Evolutionary conservation across 2,329 filamentous ascomycete genomes (phyloP), one percentile per base, ranked within the genome.

Genomic region (Fusarium sp.): DNA sequence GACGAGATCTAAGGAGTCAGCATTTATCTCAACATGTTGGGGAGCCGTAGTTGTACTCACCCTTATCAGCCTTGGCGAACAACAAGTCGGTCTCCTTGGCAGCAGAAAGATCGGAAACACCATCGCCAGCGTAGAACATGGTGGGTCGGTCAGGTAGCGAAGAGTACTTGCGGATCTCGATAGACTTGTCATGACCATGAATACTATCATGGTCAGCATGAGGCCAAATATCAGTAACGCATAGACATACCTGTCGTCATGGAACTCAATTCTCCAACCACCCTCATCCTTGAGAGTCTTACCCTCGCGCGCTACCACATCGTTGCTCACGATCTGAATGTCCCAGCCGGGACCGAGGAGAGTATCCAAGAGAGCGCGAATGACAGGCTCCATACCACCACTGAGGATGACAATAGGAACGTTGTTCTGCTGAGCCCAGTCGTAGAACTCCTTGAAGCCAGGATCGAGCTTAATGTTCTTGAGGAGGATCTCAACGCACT

Each of bases 181-280:
- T 85, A 27, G 91, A 95, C 88, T 99, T 99, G 86, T 99, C 95
- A 79, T 99, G 96, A n/a, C 96, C 96, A 76, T 97, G 97, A 63
- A 90, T 87, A 77, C 92, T 93, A 68, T 63, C 12, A 24, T 30
- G 25, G 46, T 74, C 50, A 73, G 59, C 49, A 53, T 14, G 18
- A 15, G 2, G 40, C 18, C 20, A 29, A 22, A 5, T 46, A 18
- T 7, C 6, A 34, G 16, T 9, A 42, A 4, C 8, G 16, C 12
- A 15, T 12, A 15, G 6, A 45, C 81, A 77, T 77, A 91, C 89
- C 89, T 94, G 66, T 95, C 93, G 79, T 99, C 95, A 77, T 94
- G 94, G 82, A 91, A 99, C 63, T 89, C 85, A 74, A 99, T 95
- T 77, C 91, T 85, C 96, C 96, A 99, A 30, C 94, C 95, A 20